phyloP scores from a whole-genome alignment of 2,329 filamentous ascomycete genomes.

The Zarea fungicola region DNA sequence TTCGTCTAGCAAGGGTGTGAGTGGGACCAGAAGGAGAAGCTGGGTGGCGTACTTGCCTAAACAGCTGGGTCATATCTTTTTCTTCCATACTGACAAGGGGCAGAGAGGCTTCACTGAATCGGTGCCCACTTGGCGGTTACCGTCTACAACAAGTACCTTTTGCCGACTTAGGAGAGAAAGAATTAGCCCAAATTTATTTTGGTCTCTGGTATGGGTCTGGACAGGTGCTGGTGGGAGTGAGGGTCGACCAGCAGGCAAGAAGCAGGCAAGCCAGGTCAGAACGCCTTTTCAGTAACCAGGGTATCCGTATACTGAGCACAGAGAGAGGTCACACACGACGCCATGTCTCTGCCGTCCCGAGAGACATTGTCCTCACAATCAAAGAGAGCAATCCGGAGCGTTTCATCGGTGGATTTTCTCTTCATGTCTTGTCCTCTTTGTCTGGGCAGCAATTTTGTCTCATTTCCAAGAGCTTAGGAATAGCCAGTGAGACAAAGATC shows the following conservation, averaged over 20 bases:
- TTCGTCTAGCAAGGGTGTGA: too few relatives aligned
- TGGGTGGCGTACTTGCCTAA: too few relatives aligned
- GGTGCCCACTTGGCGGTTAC: constrained; percentile 7
- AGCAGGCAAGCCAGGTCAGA: too few relatives aligned
- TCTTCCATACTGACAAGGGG: background rate
- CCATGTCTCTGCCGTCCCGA: background rate
- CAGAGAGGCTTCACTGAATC: background rate
- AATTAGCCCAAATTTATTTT: background rate
- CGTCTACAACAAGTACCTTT: background rate
- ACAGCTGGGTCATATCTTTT: too few relatives aligned
- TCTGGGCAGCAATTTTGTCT: background rate
- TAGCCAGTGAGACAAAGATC: too few relatives aligned
- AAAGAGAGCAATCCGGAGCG: background rate
- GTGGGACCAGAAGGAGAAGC: too few relatives aligned
- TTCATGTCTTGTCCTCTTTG: background rate
- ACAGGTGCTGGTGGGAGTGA: too few relatives aligned
- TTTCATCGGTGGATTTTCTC: constrained; percentile 1
- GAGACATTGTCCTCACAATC: background rate
- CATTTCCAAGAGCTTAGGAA: background rate
- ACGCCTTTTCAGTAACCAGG: too few relatives aligned
- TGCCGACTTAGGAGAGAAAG: background rate
- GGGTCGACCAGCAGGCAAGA: too few relatives aligned
- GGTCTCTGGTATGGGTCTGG: too few relatives aligned
- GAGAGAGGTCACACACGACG: too few relatives aligned
- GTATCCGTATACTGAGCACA: too few relatives aligned